Base-by-base conservation (phyloP, 495 filamentous ascomycete species). In the Tetracladium marchalianum region DNA sequence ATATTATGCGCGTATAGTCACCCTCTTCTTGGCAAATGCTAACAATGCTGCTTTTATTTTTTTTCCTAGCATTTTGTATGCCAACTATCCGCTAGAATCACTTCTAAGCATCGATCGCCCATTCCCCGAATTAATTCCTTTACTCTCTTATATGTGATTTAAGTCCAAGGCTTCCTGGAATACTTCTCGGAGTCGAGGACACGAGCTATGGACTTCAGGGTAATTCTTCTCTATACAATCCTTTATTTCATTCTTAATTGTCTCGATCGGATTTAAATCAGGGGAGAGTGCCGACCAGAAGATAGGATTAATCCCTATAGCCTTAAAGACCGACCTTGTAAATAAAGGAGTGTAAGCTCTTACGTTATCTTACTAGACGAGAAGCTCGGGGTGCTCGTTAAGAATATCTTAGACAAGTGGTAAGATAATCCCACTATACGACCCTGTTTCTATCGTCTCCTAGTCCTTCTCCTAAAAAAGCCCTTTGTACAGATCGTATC, bases 391-490 rank as follows among this genome's bases (percentile, higher is more conserved):
- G 27, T 48, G 41, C 22, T 48, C 1, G 9, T 34, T 1, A 17
- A 48, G 11, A 12, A 48, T 41, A 24, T 48, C 19, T 44, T 48
- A 13, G 18, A 49, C 15, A 12, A 35, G 18, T 31, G 39, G 46
- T 11, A 49, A n/a, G 31, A 43, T 36, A 43, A 43, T 35, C 18
- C 34, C 18, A 43, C 12, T 36, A 22, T 49, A 49, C 3, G 16
- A 36, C 1, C 32, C 34, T 31, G 2, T 7, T 37, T 43, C 41
- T 22, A 51, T 51, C 12, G 17, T 45, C 41, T 41, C 42, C 42
- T 35, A 51, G 4, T 51, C 48, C 41, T 51, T 51, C 42, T 50
- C 41, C 48, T 35, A 45, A 35, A 53, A 53, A 27, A 49, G 22
- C 3, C 50, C 44, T 38, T 5, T 31, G 32, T 32, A 11, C 11